Conservation (phyloP, 1,284 basidiomycete species). For the Boletus sp. region DNA sequence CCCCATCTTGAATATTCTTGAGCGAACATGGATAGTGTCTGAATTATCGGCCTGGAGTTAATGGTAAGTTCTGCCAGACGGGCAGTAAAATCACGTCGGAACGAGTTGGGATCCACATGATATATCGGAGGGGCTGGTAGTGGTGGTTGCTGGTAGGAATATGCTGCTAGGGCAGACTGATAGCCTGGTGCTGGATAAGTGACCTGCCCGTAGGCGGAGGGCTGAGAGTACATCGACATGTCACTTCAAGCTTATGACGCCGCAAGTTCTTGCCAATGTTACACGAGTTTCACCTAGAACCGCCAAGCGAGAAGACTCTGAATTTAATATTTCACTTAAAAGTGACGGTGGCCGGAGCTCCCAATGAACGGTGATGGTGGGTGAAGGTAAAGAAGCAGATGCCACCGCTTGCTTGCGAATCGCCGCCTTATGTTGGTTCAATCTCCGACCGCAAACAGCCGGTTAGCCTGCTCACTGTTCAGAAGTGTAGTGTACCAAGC, state of each 20-base stretch:
- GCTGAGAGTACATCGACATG: slow-evolving; percentile 53
- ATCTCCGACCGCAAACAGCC: slow-evolving; percentile 36
- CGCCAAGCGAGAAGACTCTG: slow-evolving; percentile 35
- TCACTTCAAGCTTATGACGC: slow-evolving; percentile 35
- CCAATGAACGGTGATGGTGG: slow-evolving; percentile 49
- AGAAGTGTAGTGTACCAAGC: slow-evolving; percentile 1
- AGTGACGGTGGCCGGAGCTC: slow-evolving; percentile 34
- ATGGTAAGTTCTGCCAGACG: slow-evolving; percentile 86
- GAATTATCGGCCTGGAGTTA: slow-evolving; percentile 97
- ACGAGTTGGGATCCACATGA: slow-evolving; percentile 69
- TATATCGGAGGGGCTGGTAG: slow-evolving; percentile 49
- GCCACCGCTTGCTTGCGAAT: slow-evolving; percentile 24
- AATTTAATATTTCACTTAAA: slow-evolving; percentile 40
- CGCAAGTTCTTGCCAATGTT: slow-evolving; percentile 31
- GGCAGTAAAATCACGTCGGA: slow-evolving; percentile 76
- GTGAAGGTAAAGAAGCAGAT: slow-evolving; percentile 40
- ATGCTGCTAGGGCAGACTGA: slow-evolving; percentile 44
- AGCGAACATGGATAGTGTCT: slow-evolving; percentile 91
- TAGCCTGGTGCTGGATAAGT: slow-evolving; percentile 38
- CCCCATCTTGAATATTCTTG: slow-evolving; percentile 82
- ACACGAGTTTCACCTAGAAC: slow-evolving; percentile 32
- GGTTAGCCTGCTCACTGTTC: slow-evolving; percentile 7
- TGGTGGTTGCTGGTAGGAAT: slow-evolving; percentile 47
- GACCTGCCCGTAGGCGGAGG: slow-evolving; percentile 41
- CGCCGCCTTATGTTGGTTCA: slow-evolving; percentile 25